These are phyloP conservation scores for Fraxinus angustifolia DNA, from an alignment of 305 asterid species.

Conservation along the genomic window DNA sequence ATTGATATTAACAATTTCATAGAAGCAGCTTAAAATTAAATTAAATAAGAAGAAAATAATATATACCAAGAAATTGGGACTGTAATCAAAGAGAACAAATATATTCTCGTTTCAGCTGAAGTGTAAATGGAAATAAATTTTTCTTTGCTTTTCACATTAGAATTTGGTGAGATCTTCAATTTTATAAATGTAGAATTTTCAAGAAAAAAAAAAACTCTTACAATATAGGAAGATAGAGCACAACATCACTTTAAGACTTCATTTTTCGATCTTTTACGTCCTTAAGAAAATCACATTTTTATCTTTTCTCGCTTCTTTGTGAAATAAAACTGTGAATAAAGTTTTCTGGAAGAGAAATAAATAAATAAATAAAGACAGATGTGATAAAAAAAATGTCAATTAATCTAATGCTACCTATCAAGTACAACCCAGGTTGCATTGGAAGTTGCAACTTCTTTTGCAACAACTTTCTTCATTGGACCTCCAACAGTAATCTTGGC, in stretches of 20 bases:
- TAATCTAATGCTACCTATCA: constrained; percentile 44
- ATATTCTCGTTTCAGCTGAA: not conserved
- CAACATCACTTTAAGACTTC: not conserved
- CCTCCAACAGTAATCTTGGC: constrained; percentile 66
- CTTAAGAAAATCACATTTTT: not conserved
- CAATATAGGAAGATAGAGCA: not conserved
- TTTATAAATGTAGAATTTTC: not conserved
- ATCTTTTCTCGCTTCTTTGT: not conserved
- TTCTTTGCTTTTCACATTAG: not conserved
- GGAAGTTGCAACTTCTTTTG: constrained; percentile 52
- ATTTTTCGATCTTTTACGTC: not conserved
- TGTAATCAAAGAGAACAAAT: not conserved
- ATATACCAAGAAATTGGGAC: not conserved
- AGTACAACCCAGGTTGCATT: constrained; percentile 60
- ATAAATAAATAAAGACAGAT: not conserved
- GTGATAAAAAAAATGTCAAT: not conserved
- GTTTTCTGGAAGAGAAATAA: not conserved
- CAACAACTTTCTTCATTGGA: constrained; percentile 47
- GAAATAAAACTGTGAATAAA: not conserved
- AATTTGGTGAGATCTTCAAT: not conserved
- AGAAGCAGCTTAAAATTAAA: not conserved
- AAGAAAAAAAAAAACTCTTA: not conserved
- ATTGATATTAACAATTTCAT: not conserved
- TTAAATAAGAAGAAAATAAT: not conserved
- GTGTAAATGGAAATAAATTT: not conserved